A percentile compares a stretch with the other conserved stretches of the same genome.
phyloP scores from a whole-genome alignment of 2,329 filamentous ascomycete species.

The Sarocladium kiliense region DNA sequence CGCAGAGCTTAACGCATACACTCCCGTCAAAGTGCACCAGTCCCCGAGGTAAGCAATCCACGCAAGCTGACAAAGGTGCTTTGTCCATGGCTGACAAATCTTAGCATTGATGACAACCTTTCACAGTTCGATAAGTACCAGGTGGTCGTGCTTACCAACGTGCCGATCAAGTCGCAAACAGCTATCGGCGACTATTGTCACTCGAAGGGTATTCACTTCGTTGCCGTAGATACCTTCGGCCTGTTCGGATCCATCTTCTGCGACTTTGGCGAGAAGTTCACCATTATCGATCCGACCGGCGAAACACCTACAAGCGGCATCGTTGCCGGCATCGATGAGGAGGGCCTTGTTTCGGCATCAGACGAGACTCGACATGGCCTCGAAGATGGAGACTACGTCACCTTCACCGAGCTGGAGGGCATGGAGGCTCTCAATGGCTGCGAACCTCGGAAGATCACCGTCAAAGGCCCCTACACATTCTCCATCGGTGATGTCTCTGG shows the following conservation, averaged over 20 bases:
- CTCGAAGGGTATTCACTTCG: slow-evolving; percentile 84
- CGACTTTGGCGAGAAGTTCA: slow-evolving; percentile 94
- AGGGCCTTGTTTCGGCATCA: slow-evolving; percentile 84
- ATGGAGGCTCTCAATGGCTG: slow-evolving; percentile 83
- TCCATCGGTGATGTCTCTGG: slow-evolving; percentile 90
- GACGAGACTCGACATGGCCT: slow-evolving; percentile 94
- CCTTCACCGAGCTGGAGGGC: slow-evolving; percentile 87
- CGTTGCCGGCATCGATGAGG: slow-evolving; percentile 81
- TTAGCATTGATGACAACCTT: slow-evolving; percentile 69
- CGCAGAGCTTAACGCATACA: slow-evolving; percentile 94
- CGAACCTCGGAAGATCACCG: slow-evolving; percentile 83
- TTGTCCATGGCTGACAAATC: slow-evolving; percentile 11
- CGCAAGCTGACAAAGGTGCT: slow-evolving; percentile 5
- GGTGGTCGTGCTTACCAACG: slow-evolving; percentile 84
- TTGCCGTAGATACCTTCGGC: slow-evolving; percentile 84
- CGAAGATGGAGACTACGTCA: slow-evolving; percentile 94
- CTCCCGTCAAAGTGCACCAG: slow-evolving; percentile 75
- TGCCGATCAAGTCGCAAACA: slow-evolving; percentile 74
- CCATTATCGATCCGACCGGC: slow-evolving; percentile 81
- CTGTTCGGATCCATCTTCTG: slow-evolving; percentile 96
- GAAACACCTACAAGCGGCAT: slow-evolving; percentile 86
- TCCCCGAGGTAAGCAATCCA: slow-evolving; percentile 41
- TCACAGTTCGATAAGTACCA: slow-evolving; percentile 86
- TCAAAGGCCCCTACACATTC: slow-evolving; percentile 96
- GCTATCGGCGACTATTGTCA: slow-evolving; percentile 90